Evolutionary conservation across 371 early-diverging fungal genomes (phyloP), one percentile per base, ranked within the genome.

Genomic region (Mucor sp.): DNA sequence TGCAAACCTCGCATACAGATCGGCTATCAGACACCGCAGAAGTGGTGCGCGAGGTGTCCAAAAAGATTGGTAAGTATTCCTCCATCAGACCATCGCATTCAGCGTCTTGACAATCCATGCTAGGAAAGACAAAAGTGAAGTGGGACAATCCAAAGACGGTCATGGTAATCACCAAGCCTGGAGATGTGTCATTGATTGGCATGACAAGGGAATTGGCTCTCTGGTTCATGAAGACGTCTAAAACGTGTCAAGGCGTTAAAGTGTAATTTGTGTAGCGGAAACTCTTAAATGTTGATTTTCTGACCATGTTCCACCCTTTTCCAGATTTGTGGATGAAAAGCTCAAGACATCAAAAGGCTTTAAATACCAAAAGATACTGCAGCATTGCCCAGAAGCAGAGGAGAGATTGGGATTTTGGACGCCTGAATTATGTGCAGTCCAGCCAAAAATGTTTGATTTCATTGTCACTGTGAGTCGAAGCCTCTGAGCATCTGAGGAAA

Each of bases 91-190:
- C 15, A 23, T 55, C 15, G 6, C 6, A 47, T 7, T 33, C 33
- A n/a, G 9, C 8, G 21, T 7, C 8, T n/a, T 23, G 5, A n/a
- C n/a, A n/a, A n/a, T n/a, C n/a, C n/a, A 30, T 14, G 9, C n/a
- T 63, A 82, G 83, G 83, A 15, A 75, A 72, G 50, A 75, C 82
- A 12, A 63, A 76, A 21, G 72, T 84, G n/a, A 78, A 85, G 61
- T 90, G 91, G 91, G 93, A 91, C 30, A 79, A 79, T 27, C 87
- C 90, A 6, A 84, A 85, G 58, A 87, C 89, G 3, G 87, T 92
- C 17, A 89, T 97, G 90, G 87, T 97, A 37, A 95, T 97, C 30
- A 95, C 96, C 12, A 97, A 97, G 75, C 89, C 94, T 21, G 90
- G 91, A 47, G 97, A 97, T 78, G 69, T 79, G 15, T 85, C 87